A percentile compares a stretch with the other conserved stretches of the same genome.
Conservation (phyloP, 1,139 yeast species). For the Lodderomyces orthopsilosis region DNA sequence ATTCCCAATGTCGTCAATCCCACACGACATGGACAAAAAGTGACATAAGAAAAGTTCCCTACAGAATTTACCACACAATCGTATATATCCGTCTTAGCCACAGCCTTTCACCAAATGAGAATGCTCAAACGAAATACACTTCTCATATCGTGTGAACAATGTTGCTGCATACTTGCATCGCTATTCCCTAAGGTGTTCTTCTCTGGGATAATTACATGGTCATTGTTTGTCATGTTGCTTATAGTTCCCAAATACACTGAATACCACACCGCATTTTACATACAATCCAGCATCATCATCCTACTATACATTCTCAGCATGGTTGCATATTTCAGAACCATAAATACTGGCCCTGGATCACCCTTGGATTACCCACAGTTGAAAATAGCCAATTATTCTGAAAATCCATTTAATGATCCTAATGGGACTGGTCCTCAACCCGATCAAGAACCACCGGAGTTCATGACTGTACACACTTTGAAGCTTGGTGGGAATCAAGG, state of each 20-base stretch:
- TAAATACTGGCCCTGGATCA: slow-evolving; percentile 63
- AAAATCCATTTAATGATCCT: slow-evolving; percentile 10
- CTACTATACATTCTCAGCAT: slow-evolving; percentile 25
- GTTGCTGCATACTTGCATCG: slow-evolving; percentile 49
- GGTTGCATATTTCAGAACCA: slow-evolving; percentile 52
- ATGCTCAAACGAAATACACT: slow-evolving; percentile 4
- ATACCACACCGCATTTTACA: slow-evolving; percentile 12
- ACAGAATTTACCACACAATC: too few relatives aligned
- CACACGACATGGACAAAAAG: too few relatives aligned
- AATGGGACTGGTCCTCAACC: background rate
- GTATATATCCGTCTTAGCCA: background rate
- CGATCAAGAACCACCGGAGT: slow-evolving; percentile 15
- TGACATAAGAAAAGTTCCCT: too few relatives aligned
- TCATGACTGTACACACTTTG: slow-evolving; percentile 19
- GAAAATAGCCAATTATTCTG: slow-evolving; percentile 7
- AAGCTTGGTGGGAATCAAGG: slow-evolving; percentile 14
- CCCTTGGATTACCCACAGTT: slow-evolving; percentile 39
- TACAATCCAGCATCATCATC: slow-evolving; percentile 17
- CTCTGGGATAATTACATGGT: slow-evolving; percentile 55
- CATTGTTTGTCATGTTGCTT: slow-evolving; percentile 41
- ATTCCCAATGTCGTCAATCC: too few relatives aligned
- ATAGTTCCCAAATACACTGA: slow-evolving; percentile 20
- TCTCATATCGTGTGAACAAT: slow-evolving; percentile 15
- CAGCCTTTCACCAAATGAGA: slow-evolving; percentile 1
- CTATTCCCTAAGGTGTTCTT: slow-evolving; percentile 62